Percentiles rank a stretch among this genome's conserved stretches.
phyloP scores from a whole-genome alignment of 2,329 filamentous ascomycete species.

The Cladosporium sphaerospermum region DNA sequence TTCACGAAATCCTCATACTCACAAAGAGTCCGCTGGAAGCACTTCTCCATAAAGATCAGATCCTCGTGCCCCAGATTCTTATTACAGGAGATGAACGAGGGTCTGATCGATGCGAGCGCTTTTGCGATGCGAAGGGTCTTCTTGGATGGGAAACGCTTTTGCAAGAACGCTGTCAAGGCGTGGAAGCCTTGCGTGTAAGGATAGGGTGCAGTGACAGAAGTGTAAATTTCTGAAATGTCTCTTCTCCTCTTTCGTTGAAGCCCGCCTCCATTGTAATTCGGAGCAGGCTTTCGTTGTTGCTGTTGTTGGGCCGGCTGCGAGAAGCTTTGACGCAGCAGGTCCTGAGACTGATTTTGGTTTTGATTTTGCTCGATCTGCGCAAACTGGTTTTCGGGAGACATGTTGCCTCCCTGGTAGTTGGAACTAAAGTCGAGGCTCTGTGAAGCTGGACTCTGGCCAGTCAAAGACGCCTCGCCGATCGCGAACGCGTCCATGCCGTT shows the following conservation, averaged over 20 bases:
- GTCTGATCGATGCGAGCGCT: conserved; percentile 80
- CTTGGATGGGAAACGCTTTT: conserved; percentile 68
- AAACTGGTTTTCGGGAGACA: conserved; percentile 27
- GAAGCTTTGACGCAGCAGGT: conserved; percentile 26
- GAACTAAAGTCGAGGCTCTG: conserved; percentile 44
- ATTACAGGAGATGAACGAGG: conserved; percentile 87
- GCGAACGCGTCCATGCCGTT: conserved; percentile 49
- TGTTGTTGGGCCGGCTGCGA: conserved; percentile 27
- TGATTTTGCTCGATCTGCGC: conserved; percentile 26
- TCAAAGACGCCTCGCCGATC: conserved; percentile 53
- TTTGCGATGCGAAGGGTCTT: conserved; percentile 80
- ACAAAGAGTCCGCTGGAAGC: conserved; percentile 84
- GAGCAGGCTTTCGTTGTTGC: conserved; percentile 23
- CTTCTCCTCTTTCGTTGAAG: conserved; percentile 45
- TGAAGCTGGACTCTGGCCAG: conserved; percentile 53
- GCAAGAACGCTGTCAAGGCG: conserved; percentile 72
- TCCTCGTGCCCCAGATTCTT: conserved; percentile 84
- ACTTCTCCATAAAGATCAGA: conserved; percentile 95
- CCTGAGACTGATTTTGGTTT: conserved; percentile 19
- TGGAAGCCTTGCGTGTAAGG: conserved; percentile 88
- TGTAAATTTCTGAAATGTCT: conserved; percentile 81
- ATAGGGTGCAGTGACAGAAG: conserved; percentile 84
- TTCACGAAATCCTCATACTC: conserved; percentile 92
- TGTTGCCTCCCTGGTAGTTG: conserved; percentile 28
- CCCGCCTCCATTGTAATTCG: conserved; percentile 26